Percentiles rank a stretch among this genome's conserved stretches.
phyloP scores from a whole-genome alignment of 2,329 filamentous ascomycete genomes.

The Penicillium digitatum region DNA sequence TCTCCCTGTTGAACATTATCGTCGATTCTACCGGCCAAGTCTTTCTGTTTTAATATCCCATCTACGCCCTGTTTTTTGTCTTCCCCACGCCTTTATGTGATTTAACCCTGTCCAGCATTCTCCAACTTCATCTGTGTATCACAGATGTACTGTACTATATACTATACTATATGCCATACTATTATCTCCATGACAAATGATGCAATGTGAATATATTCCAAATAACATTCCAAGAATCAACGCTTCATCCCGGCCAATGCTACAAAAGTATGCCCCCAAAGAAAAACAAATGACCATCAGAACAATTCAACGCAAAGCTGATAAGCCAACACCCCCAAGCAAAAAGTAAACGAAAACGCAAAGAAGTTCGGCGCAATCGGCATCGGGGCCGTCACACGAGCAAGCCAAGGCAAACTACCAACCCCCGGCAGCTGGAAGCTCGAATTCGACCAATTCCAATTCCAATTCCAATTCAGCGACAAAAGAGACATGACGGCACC shows the following conservation, averaged over 20 bases:
- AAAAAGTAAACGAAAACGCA: neutral
- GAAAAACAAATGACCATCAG: neutral
- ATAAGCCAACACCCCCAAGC: neutral
- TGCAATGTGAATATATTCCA: slow-evolving; percentile 10
- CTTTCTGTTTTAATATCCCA: slow-evolving; percentile 13
- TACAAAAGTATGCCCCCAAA: neutral
- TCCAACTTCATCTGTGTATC: neutral
- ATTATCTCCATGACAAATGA: slow-evolving; percentile 6
- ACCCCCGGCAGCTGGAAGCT: neutral
- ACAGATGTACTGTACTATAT: slow-evolving; percentile 8
- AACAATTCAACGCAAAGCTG: neutral
- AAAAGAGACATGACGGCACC: slow-evolving; percentile 10
- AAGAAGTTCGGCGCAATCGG: neutral
- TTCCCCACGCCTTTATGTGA: slow-evolving; percentile 4
- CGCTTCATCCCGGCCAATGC: neutral
- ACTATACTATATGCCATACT: slow-evolving; percentile 3
- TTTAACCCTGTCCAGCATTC: slow-evolving; percentile 1
- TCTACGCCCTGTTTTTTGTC: neutral
- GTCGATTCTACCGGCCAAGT: neutral
- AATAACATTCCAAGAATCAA: neutral
- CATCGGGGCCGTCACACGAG: neutral
- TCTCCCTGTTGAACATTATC: slow-evolving; percentile 8
- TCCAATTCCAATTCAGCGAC: neutral
- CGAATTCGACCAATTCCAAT: neutral
- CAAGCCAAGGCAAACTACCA: neutral